Evolutionary conservation across 2,329 filamentous ascomycete species (phyloP).

Genomic region (Colletotrichum sp.): DNA sequence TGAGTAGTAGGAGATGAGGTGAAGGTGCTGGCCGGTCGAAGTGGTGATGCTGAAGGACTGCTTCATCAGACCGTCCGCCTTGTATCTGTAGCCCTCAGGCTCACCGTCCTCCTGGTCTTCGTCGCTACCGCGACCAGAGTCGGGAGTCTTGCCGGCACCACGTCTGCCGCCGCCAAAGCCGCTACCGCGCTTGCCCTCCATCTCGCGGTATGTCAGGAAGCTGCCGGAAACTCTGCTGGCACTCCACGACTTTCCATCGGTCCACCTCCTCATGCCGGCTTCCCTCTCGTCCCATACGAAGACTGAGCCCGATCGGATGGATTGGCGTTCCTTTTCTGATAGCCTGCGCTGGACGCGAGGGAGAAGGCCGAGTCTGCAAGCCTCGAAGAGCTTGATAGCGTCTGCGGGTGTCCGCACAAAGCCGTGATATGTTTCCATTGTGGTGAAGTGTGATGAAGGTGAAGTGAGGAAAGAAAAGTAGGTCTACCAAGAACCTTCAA

Average conservation of each 20-base stretch:
- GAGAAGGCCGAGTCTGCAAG: conserved; percentile 86
- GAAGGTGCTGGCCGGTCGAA: conserved; percentile 84
- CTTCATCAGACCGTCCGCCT: conserved; percentile 97
- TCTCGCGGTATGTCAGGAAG: conserved; percentile 96
- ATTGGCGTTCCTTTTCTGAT: conserved; percentile 96
- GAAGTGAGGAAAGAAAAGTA: background rate
- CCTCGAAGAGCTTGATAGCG: conserved; percentile 98
- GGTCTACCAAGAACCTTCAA: conserved; percentile 1
- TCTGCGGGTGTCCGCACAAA: conserved; percentile 95
- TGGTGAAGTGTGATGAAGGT: conserved; percentile 26
- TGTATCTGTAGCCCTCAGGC: conserved; percentile 91
- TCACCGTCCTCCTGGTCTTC: conserved; percentile 86
- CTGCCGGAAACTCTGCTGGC: conserved; percentile 96
- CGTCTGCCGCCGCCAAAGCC: conserved; percentile 67
- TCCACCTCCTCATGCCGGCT: conserved; percentile 98
- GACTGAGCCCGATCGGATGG: conserved; percentile 94
- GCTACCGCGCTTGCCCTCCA: conserved; percentile 96
- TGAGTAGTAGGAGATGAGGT: conserved; percentile 97
- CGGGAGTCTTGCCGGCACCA: conserved; percentile 77
- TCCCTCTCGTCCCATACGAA: conserved; percentile 99
- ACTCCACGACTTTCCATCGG: conserved; percentile 98
- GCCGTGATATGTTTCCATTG: conserved; percentile 97
- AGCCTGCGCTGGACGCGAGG: conserved; percentile 91
- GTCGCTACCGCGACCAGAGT: conserved; percentile 81
- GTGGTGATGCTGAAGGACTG: conserved; percentile 99